Percentiles rank a stretch among this genome's conserved stretches.
Conservation (phyloP, 106 monocot species). For the Acanthochlamys bracteata region DNA sequence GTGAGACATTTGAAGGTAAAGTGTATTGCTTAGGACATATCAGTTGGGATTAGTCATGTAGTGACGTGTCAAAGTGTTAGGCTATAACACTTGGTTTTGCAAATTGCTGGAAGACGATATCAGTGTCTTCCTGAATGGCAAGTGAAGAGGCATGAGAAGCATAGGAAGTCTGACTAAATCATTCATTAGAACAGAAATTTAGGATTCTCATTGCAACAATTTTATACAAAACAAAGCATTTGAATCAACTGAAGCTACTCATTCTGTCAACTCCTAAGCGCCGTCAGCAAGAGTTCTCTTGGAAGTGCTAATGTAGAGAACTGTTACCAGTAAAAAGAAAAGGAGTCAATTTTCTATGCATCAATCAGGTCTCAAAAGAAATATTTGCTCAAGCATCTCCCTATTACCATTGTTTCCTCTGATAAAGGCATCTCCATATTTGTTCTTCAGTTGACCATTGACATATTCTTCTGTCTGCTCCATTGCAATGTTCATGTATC, state of each 20-base stretch:
- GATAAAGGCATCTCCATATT: conserved; percentile 99
- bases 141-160: too few species aligned
- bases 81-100: too few species aligned
- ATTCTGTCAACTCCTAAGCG: conserved; percentile 4
- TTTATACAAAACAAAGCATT: neutral
- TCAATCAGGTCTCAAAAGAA: too few species aligned
- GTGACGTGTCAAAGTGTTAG: too few species aligned
- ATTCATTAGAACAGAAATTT: too few species aligned
- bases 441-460: conserved; percentile 95
- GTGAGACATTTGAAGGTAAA: too few species aligned
- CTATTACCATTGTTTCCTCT: conserved; percentile 91
- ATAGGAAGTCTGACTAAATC: too few species aligned
- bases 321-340: conserved; percentile 34
- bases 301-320: conserved; percentile 88
- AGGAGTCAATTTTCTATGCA: neutral
- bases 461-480: conserved; percentile 99
- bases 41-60: too few species aligned
- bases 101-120: too few species aligned
- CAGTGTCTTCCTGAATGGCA: too few species aligned
- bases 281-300: conserved; percentile 67
- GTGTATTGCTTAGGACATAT: too few species aligned
- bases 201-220: too few species aligned
- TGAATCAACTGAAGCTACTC: neutral
- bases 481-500: conserved; percentile 99
- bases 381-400: neutral